Conservation (phyloP, 2,329 filamentous ascomycete genomes). For the Penicillium expansum region DNA sequence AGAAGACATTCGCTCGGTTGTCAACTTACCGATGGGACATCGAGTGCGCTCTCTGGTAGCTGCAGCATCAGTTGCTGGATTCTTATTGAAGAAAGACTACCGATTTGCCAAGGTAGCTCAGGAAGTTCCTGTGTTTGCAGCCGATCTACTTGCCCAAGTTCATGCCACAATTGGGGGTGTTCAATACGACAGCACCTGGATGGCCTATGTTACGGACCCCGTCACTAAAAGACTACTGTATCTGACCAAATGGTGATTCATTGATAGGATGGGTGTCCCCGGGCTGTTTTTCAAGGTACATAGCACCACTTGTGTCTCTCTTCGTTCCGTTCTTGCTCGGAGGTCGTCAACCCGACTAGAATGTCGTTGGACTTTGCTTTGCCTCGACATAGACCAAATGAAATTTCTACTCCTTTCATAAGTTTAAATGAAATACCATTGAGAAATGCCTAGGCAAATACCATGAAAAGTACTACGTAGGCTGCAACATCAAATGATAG, state of each 20-base stretch:
- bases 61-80: no score
- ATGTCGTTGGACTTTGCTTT: no score
- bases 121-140: not conserved
- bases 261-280: not conserved
- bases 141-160: not conserved
- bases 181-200: not conserved
- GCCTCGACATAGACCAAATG: no score
- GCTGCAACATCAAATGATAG: not conserved
- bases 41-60: no score
- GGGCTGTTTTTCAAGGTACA: not conserved
- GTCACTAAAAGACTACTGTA: not conserved
- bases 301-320: not conserved
- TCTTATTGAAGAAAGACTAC: not conserved
- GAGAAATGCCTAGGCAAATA: not conserved
- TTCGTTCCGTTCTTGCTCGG: not conserved
- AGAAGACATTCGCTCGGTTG: no score
- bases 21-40: no score
- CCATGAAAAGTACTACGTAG: not conserved
- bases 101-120: not conserved
- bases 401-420: no score
- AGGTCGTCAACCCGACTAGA: no score
- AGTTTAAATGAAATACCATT: not conserved
- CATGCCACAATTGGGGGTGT: not conserved
- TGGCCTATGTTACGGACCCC: not conserved
- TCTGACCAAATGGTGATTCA: no score